phyloP scores from a whole-genome alignment of 1,139 yeast species.

The Yarrowia galli region DNA sequence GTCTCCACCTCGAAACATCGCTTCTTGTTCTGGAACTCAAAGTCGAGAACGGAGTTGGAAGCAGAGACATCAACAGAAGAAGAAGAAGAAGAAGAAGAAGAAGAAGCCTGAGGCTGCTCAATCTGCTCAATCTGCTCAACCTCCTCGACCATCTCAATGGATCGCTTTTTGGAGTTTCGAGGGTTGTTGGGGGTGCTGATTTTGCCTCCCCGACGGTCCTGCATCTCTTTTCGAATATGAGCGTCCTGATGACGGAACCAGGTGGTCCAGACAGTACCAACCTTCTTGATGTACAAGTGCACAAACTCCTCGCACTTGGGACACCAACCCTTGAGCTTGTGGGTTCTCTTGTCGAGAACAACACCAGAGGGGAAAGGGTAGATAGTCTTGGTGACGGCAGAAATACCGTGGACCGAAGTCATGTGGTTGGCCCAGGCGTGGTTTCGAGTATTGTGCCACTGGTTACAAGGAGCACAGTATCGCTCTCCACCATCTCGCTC shows the following conservation, averaged over 20 bases:
- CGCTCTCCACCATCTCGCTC: conserved; percentile 32
- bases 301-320: conserved; percentile 13
- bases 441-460: conserved; percentile 23
- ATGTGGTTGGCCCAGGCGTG: conserved; percentile 34
- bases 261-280: conserved; percentile 14
- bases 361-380: conserved; percentile 25
- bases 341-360: not conserved
- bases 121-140: not conserved
- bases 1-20: not conserved
- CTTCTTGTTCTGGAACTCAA: not conserved
- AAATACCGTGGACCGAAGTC: conserved; percentile 15
- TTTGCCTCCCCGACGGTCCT: conserved; percentile 33
- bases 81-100: too few species aligned
- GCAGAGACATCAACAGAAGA: not conserved
- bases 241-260: conserved; percentile 36
- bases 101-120: not conserved
- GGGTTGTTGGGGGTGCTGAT: conserved; percentile 16
- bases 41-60: not conserved
- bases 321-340: conserved; percentile 32
- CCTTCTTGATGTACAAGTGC: conserved; percentile 2
- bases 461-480: conserved; percentile 24
- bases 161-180: conserved; percentile 22
- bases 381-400: conserved; percentile 24
- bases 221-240: conserved; percentile 27
- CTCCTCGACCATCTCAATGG: not conserved